Conservation (phyloP, 805 yeast species). For the Starmerella apis region DNA sequence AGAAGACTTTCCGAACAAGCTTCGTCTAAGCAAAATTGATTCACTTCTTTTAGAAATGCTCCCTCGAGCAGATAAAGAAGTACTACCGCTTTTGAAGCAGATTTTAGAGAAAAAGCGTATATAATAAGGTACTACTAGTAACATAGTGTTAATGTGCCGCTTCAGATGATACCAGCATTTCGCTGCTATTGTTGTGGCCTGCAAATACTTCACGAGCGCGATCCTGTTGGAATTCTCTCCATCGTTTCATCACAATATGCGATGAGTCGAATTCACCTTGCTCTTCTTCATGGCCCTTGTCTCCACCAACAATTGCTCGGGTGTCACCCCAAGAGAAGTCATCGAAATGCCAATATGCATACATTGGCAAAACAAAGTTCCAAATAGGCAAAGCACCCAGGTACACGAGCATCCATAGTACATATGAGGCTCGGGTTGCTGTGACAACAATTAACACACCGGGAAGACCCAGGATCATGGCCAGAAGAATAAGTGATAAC, state of each 20-base stretch:
- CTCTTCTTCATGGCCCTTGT: constrained; percentile 53
- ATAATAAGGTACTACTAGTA: neutral
- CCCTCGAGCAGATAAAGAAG: constrained; percentile 3
- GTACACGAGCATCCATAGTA: constrained; percentile 71
- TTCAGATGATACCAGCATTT: neutral
- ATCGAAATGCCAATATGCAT: constrained; percentile 90
- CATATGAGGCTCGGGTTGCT: constrained; percentile 58
- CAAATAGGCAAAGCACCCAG: constrained; percentile 79
- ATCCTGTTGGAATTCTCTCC: constrained; percentile 88
- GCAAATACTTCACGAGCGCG: constrained; percentile 33
- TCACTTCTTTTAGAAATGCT: constrained; percentile 14
- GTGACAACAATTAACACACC: constrained; percentile 73
- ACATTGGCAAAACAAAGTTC: constrained; percentile 79
- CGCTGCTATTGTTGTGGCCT: neutral
- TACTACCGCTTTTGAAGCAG: neutral
- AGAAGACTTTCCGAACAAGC: neutral
- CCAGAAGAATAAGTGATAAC: constrained; percentile 65
- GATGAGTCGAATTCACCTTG: constrained; percentile 90
- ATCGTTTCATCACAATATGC: constrained; percentile 76
- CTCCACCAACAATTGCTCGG: constrained; percentile 63
- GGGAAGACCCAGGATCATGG: constrained; percentile 72
- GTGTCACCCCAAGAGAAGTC: constrained; percentile 97
- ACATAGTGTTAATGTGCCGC: neutral
- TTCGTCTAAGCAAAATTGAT: neutral
- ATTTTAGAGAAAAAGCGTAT: neutral